phyloP scores from a whole-genome alignment of 106 monocot species.

The Gastrodia elata region DNA sequence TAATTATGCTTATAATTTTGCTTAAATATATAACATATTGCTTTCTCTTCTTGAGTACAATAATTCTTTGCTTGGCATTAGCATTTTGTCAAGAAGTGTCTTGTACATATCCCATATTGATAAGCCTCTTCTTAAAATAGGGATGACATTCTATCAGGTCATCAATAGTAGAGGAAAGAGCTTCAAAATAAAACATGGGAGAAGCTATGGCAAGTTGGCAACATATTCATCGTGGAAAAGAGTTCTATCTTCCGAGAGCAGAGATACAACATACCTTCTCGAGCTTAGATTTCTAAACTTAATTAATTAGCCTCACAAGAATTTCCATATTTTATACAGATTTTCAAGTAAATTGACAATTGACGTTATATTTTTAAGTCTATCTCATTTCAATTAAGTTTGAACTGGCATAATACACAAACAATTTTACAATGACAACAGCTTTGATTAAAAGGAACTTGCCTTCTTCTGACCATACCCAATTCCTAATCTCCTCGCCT shows the following conservation, averaged over 20 bases:
- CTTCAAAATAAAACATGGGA: no score
- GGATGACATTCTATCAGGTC: no score
- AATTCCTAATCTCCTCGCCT: slow-evolving; percentile 66
- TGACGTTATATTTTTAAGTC: not conserved
- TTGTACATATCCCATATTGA: no score
- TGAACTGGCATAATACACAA: not conserved
- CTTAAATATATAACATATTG: no score
- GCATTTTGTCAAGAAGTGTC: no score
- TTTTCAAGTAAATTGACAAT: not conserved
- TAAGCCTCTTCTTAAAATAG: no score
- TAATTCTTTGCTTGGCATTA: no score
- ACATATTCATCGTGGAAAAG: not conserved
- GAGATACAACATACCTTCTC: not conserved
- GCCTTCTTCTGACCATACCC: slow-evolving; percentile 94
- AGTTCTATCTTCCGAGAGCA: not conserved
- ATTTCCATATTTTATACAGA: not conserved
- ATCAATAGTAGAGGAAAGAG: no score
- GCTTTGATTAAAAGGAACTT: slow-evolving; percentile 8
- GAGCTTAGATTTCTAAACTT: not conserved
- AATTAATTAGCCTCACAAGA: not conserved
- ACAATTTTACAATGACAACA: not conserved
- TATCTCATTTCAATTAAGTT: not conserved
- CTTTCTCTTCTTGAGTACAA: no score
- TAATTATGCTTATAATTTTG: no score
- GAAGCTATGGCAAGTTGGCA: not conserved